Base-by-base conservation (phyloP, 1,284 basidiomycete species). In the Apiotrichum siamense region DNA sequence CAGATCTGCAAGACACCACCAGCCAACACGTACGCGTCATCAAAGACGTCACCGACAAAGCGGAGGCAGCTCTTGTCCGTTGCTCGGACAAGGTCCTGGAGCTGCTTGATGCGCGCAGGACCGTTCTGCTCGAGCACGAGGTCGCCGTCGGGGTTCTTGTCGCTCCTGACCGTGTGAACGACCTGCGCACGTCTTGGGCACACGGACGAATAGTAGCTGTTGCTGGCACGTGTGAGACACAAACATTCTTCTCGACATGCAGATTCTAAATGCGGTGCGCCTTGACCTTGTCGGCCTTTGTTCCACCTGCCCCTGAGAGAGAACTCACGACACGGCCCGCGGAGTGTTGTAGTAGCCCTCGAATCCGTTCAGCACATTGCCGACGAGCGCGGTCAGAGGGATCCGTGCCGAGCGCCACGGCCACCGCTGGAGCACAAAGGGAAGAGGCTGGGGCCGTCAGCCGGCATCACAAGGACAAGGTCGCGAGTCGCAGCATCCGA, bases 41-140 rank as follows among this genome's bases (percentile, higher is more conserved):
- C 66, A 53, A 75, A 72, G 2, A 69, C 61, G 39, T 70, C 67
- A 7, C 69, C 70, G 10, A 50, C 40, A 17, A 75, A 64, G 36
- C 66, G 55, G 5, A 75, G 55, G 52, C 73, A 75, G 12, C 31
- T 21, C 15, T 52, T 49, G 17, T 60, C 58, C 26, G 64, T 60
- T 9, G 55, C 60, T 37, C 68, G 50, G 17, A 65, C 38, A 15
- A 35, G 15, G 5, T 54, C 56, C 39, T 65, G 57, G 13, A 70
- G 51, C 49, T 68, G 63, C 47, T 63, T 59, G 33, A 70, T 55
- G 33, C 62, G 54, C 7, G 50, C 55, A 38, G 62, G 52, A 26
- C 69, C 69, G 42, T 63, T 46, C 21, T 27, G 47, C 12, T 59
- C 37, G 38, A 70, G 53, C 11, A 62, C 54, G 25, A 67, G 48